These are phyloP conservation scores for Yamadazyma diddensiae DNA, from an alignment of 1,139 yeast species.

Conservation along the genomic window DNA sequence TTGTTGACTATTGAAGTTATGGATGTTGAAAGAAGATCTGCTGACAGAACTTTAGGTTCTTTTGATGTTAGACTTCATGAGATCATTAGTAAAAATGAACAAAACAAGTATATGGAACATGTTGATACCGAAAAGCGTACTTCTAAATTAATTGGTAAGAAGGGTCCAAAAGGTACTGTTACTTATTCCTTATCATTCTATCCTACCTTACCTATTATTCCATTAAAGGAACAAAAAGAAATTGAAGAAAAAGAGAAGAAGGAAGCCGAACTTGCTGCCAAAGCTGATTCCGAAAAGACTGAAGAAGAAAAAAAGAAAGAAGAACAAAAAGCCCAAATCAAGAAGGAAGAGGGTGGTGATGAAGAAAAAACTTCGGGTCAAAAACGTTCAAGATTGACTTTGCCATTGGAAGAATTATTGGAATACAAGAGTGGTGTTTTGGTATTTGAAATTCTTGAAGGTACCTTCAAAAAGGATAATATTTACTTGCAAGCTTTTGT, in stretches of 20 bases:
- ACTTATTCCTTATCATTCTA: slow-evolving; percentile 74
- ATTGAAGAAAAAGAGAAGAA: slow-evolving; percentile 38
- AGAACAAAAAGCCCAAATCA: slow-evolving; percentile 18
- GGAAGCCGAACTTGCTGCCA: slow-evolving; percentile 26
- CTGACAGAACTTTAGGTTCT: slow-evolving; percentile 85
- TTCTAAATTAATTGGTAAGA: slow-evolving; percentile 63
- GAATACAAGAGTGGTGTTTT: slow-evolving; percentile 74
- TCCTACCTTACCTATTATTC: slow-evolving; percentile 75
- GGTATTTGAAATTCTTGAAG: slow-evolving; percentile 62
- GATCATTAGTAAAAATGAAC: slow-evolving; percentile 64
- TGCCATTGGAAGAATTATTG: slow-evolving; percentile 62
- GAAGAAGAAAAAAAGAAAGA: slow-evolving; percentile 26
- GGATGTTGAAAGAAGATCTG: slow-evolving; percentile 78
- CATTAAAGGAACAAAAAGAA: slow-evolving; percentile 68
- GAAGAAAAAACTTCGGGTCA: slow-evolving; percentile 38
- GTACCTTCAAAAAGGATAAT: slow-evolving; percentile 50
- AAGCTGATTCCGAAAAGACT: slow-evolving; percentile 26
- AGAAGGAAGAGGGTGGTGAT: slow-evolving; percentile 23
- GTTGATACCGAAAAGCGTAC: slow-evolving; percentile 55
- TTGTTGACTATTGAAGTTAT: slow-evolving; percentile 80
- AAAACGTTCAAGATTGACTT: slow-evolving; percentile 46
- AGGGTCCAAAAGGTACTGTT: slow-evolving; percentile 79
- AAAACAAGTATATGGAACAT: slow-evolving; percentile 62
- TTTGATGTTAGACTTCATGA: slow-evolving; percentile 68
- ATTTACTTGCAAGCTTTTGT: slow-evolving; percentile 69